Evolutionary conservation across 2,329 filamentous ascomycete species (phyloP).

Genomic region (Drechslerella stenobrocha): DNA sequence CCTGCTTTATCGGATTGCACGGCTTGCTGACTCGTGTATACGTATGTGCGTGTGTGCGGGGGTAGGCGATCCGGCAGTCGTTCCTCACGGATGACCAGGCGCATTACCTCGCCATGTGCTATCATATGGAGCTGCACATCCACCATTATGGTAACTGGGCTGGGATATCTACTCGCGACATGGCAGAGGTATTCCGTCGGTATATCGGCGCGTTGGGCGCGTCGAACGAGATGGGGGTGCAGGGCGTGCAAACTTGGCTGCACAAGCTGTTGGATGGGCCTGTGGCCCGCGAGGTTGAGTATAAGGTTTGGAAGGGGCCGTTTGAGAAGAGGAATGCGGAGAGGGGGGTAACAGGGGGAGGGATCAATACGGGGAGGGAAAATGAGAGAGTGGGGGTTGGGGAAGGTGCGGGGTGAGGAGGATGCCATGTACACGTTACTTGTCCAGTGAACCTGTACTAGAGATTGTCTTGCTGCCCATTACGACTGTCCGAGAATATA

Average conservation of each 20-base stretch:
- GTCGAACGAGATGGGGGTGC: conserved; percentile 18
- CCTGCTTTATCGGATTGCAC: no score
- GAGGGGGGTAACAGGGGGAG: neutral
- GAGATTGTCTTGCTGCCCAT: no score
- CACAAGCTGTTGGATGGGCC: conserved; percentile 10
- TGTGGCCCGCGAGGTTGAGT: conserved; percentile 24
- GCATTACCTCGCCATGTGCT: conserved; percentile 40
- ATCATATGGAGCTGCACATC: conserved; percentile 41
- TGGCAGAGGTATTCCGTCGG: conserved; percentile 35
- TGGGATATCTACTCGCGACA: conserved; percentile 17
- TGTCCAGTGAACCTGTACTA: no score
- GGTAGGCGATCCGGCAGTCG: conserved; percentile 23
- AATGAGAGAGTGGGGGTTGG: no score
- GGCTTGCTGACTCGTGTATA: no score
- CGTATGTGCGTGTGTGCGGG: no score
- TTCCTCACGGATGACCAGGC: conserved; percentile 37
- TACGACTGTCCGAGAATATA: no score
- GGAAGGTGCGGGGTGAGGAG: no score
- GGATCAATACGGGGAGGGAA: conserved; percentile 1
- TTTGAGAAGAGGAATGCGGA: neutral
- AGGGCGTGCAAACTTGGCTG: conserved; percentile 9
- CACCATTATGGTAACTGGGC: conserved; percentile 30
- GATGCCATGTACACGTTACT: no score
- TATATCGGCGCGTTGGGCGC: conserved; percentile 28
- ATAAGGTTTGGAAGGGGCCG: conserved; percentile 5